A percentile compares a stretch with the other conserved stretches of the same genome.
phyloP scores from a whole-genome alignment of 2,329 filamentous ascomycete species.

The Geoglossum cookeanum region DNA sequence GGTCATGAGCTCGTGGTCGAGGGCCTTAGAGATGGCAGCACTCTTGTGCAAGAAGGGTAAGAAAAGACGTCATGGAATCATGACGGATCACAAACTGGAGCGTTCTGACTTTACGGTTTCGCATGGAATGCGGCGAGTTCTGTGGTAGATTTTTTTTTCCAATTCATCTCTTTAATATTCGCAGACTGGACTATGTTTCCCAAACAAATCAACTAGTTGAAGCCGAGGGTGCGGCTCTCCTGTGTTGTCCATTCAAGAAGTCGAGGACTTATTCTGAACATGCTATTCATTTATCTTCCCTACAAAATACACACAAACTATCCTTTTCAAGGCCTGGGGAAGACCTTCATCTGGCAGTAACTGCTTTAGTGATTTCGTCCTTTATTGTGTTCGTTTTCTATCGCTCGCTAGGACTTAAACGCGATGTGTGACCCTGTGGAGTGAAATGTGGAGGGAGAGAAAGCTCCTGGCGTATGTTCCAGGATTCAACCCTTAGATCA shows the following conservation, averaged over 20 bases:
- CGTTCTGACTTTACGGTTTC: not conserved
- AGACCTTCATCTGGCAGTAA: too few relatives aligned
- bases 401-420: too few relatives aligned
- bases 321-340: too few relatives aligned
- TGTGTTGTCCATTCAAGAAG: too few relatives aligned
- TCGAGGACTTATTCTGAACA: not conserved
- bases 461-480: too few relatives aligned
- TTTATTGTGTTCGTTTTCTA: not conserved
- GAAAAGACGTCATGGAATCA: too few relatives aligned
- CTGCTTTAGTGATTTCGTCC: not conserved
- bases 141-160: not conserved
- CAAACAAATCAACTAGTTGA: not conserved
- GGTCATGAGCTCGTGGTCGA: conserved; percentile 79
- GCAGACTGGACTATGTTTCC: not conserved
- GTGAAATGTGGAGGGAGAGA: not conserved
- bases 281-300: not conserved
- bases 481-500: too few relatives aligned
- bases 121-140: not conserved
- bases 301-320: too few relatives aligned
- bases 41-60: conserved; percentile 49
- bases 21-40: conserved; percentile 62
- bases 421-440: too few relatives aligned
- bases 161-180: not conserved
- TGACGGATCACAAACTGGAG: not conserved
- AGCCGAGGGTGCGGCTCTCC: not conserved